phyloP scores from a whole-genome alignment of 352 stramenopile species.

The Pythium diclinum region DNA sequence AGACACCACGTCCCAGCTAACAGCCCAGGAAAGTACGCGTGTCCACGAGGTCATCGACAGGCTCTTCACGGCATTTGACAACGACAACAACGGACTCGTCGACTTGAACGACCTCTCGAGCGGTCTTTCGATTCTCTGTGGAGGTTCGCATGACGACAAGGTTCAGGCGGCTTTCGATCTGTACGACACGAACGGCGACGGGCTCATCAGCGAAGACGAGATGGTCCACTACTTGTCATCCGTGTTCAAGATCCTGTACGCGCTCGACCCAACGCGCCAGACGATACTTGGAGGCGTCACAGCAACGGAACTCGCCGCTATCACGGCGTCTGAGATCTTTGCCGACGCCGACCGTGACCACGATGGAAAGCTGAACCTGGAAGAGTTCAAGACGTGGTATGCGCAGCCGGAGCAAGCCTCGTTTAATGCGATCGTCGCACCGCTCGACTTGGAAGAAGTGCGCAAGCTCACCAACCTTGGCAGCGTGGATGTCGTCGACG shows the following conservation, averaged over 20 bases:
- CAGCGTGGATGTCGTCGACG: conserved; percentile 78
- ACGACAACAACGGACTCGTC: conserved; percentile 63
- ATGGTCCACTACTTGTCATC: conserved; percentile 86
- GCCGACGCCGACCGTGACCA: conserved; percentile 81
- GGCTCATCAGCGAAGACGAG: conserved; percentile 79
- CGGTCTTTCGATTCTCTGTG: conserved; percentile 68
- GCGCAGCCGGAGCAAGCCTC: conserved; percentile 55
- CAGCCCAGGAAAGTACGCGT: conserved; percentile 42
- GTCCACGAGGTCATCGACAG: conserved; percentile 73
- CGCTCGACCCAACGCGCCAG: conserved; percentile 56
- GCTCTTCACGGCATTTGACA: conserved; percentile 80
- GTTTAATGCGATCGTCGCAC: conserved; percentile 71
- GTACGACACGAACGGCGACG: conserved; percentile 81
- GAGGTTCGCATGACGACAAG: conserved; percentile 56
- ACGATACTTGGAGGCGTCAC: conserved; percentile 54
- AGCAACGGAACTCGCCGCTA: conserved; percentile 54
- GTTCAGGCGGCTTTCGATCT: conserved; percentile 78
- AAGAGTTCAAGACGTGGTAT: conserved; percentile 88
- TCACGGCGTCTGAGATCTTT: conserved; percentile 83
- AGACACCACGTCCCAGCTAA: conserved; percentile 34
- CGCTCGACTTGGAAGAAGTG: conserved; percentile 79
- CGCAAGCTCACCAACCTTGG: conserved; percentile 79
- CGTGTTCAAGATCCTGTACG: conserved; percentile 80
- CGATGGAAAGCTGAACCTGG: conserved; percentile 79
- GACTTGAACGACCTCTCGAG: conserved; percentile 76